Evolutionary conservation across 768 basidiomycete genomes (phyloP).

Genomic region (Sutorius australiensis): DNA sequence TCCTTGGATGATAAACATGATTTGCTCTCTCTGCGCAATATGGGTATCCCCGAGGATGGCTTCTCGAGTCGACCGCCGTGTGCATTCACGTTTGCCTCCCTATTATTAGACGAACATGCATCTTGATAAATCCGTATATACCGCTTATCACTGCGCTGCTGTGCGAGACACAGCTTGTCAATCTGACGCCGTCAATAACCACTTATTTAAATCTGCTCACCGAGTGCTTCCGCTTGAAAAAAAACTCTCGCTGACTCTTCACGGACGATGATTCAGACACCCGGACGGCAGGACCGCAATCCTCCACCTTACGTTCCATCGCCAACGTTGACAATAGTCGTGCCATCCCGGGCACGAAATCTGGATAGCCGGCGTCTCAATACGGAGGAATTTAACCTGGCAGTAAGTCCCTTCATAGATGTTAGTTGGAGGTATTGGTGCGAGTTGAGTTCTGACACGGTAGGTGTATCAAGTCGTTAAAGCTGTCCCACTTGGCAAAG

Average conservation of each 20-base stretch:
- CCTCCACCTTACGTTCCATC: neutral
- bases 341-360: neutral
- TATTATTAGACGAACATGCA: neutral
- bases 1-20: neutral
- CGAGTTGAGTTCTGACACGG: neutral
- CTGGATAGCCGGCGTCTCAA: neutral
- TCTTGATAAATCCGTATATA: too few species aligned
- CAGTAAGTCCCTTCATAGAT: slow-evolving; percentile 1
- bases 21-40: too few species aligned
- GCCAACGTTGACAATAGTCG: neutral
- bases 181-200: too few species aligned
- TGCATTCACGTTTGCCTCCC: too few species aligned
- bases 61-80: too few species aligned
- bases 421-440: neutral
- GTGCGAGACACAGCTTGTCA: too few species aligned
- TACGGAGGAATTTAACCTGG: slow-evolving; percentile 13
- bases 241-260: neutral
- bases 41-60: too few species aligned
- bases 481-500: slow-evolving; percentile 55
- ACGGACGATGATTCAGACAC: neutral
- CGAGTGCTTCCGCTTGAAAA: neutral
- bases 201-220: neutral
- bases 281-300: neutral
- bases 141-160: too few species aligned
- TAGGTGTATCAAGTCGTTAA: slow-evolving; percentile 69